Conservation (phyloP, 2,329 filamentous ascomycete species). For the Fusarium sp. region DNA sequence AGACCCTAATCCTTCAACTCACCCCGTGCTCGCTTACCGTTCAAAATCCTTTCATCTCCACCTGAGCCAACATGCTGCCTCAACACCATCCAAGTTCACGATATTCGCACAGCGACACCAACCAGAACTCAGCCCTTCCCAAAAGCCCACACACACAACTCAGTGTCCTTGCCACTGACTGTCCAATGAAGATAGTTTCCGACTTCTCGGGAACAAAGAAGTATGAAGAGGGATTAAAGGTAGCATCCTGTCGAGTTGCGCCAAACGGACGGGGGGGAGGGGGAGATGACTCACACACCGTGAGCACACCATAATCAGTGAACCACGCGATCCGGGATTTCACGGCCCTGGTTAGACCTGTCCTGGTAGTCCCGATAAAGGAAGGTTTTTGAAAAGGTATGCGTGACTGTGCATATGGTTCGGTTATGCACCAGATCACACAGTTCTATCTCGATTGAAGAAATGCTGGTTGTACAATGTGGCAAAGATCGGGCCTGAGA, state of each 20-base stretch:
- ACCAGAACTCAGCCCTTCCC: constrained; percentile 2
- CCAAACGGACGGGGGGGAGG: constrained; percentile 14
- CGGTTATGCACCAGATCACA: constrained; percentile 18
- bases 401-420: constrained; percentile 2
- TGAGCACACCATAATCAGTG: constrained; percentile 39
- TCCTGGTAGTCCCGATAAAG: constrained; percentile 27
- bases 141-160: constrained; percentile 33
- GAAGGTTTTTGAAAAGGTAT: neutral
- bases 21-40: constrained; percentile 14
- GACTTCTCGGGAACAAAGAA: constrained; percentile 29
- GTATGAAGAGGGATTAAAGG: constrained; percentile 8
- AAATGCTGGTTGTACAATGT: neutral
- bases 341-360: constrained; percentile 9
- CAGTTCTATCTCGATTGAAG: constrained; percentile 3
- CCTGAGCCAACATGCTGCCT: constrained; percentile 11
- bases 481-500: constrained; percentile 6
- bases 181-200: constrained; percentile 44
- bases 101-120: constrained; percentile 7
- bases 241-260: constrained; percentile 30
- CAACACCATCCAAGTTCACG: constrained; percentile 21
- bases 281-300: constrained; percentile 49
- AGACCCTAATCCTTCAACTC: constrained; percentile 9
- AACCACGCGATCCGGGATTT: constrained; percentile 35
- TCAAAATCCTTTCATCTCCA: constrained; percentile 15
- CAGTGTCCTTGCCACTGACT: constrained; percentile 37